Conservation (phyloP, 345 rosid species). For the Eutrema yunnanense region DNA sequence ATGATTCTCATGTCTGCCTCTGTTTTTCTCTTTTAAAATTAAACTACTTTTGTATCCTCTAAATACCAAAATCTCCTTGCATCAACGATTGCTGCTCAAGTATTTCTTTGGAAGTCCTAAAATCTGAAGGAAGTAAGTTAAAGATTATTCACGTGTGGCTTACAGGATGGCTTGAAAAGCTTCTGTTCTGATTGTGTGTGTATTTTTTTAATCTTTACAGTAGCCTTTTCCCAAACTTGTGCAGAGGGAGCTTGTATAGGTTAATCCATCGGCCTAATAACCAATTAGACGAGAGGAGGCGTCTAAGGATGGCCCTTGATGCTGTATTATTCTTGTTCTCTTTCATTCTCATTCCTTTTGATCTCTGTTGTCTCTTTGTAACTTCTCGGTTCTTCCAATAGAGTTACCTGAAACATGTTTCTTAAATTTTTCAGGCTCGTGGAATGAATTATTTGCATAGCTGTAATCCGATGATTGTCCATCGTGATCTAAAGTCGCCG, state of each 20-base stretch:
- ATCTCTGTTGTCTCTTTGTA: background rate
- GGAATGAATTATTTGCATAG: conserved; percentile 98
- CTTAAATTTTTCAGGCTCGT: conserved; percentile 63
- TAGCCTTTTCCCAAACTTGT: conserved; percentile 16
- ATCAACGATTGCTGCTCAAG: background rate
- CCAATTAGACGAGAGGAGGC: conserved; percentile 88
- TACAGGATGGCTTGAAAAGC: background rate
- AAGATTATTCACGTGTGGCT: background rate
- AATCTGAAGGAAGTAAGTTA: background rate
- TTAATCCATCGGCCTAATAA: conserved; percentile 86
- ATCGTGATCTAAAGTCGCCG: conserved; percentile 93
- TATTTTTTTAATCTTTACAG: background rate
- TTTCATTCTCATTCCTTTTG: background rate
- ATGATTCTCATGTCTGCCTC: background rate
- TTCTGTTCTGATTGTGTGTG: background rate
- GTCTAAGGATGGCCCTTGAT: conserved; percentile 93
- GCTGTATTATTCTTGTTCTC: conserved; percentile 49
- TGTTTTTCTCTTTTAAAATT: background rate
- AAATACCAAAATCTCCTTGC: background rate
- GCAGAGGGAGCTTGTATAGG: conserved; percentile 98
- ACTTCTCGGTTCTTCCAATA: background rate
- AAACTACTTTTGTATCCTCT: background rate
- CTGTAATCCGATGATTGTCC: conserved; percentile 79
- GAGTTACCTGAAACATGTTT: conserved; percentile 7
- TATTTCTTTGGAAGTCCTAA: background rate